Percentiles rank a stretch among this genome's conserved stretches.
Evolutionary conservation across 228 moss, liverwort and hornwort genomes (phyloP).

Genomic region (Sphagnum fallax): DNA sequence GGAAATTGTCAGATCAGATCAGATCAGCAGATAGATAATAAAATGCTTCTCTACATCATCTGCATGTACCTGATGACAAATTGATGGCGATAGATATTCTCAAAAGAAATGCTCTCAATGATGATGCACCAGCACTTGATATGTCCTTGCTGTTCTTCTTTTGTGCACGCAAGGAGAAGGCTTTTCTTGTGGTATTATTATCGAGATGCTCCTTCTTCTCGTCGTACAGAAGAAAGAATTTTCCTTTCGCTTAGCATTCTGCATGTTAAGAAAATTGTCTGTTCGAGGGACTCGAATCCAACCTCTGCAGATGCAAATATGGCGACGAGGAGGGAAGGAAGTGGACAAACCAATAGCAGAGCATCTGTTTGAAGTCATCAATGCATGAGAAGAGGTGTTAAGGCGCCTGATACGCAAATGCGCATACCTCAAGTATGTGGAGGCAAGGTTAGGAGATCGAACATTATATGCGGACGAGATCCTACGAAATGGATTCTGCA

Average conservation of each 20-base stretch:
- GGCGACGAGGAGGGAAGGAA: constrained; percentile 76
- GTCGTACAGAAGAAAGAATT: too few relatives aligned
- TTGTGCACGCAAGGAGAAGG: too few relatives aligned
- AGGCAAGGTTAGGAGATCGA: constrained; percentile 88
- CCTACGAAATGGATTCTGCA: constrained; percentile 90
- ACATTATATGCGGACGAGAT: constrained; percentile 82
- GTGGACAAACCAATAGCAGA: constrained; percentile 73
- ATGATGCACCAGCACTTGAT: too few relatives aligned
- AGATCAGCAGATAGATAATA: background rate
- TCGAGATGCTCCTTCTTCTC: too few relatives aligned
- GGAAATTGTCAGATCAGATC: background rate
- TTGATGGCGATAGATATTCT: background rate
- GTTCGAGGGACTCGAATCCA: too few relatives aligned
- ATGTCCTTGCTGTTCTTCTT: too few relatives aligned
- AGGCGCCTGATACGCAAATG: constrained; percentile 92
- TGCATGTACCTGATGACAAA: too few relatives aligned
- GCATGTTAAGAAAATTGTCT: too few relatives aligned
- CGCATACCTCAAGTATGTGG: constrained; percentile 97
- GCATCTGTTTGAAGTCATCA: too few relatives aligned
- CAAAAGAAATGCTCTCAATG: background rate
- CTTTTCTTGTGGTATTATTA: too few relatives aligned
- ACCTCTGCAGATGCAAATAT: constrained; percentile 59
- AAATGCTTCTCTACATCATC: too few relatives aligned
- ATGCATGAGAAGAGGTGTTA: constrained; percentile 82
- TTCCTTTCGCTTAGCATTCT: too few relatives aligned